Base-by-base conservation (phyloP, 2,329 filamentous ascomycete species). In the Fusarium robinianum region DNA sequence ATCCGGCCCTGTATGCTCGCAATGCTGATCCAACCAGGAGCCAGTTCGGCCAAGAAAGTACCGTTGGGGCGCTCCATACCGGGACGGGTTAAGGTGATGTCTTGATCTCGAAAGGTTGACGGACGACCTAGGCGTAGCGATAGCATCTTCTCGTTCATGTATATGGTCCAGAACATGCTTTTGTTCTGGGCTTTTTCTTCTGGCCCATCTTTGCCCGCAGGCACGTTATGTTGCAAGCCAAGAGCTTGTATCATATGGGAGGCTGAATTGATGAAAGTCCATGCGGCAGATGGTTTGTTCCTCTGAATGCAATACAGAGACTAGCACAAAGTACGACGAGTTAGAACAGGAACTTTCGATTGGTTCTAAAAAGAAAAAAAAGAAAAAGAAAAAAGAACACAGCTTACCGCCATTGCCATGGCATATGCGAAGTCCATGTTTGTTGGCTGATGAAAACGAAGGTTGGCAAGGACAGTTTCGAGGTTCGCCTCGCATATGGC, bases 81-180 rank as follows among this genome's bases (percentile, higher is more conserved):
- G 18, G n/a, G 33, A 30, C 7, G 30, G 40, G 52, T 46, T 4
- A 62, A 15, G 0, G 61, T 63, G 14, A 65, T 53, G 14, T 65
- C 60, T 12, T 39, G 41, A 6, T 64, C 62, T 9, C 61, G 55
- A 10, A 65, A 54, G 1, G 48, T 58, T 0, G 60, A 61, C 3
- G 62, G 49, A 1, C 61, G 55, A 1, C 61, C 62, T 3, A 65
- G 43, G 6, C 61, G 57, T 7, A 65, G 43, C 0, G 60, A 54
- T 2, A 64, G 43, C 0, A 41, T 46, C 30, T 63, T 63, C 11
- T 65, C 63, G 2, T 45, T 41, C 5, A 46, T 33, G 27, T 63
- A 64, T 2, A 62, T 47, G 6, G 48, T 40, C 63, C 62, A 64
- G 26, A 65, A 65, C 1, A 64, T 37, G 6, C 41, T 29, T 4